phyloP scores from a whole-genome alignment of 495 filamentous ascomycete genomes.

The Friedmanniomyces simplex region DNA sequence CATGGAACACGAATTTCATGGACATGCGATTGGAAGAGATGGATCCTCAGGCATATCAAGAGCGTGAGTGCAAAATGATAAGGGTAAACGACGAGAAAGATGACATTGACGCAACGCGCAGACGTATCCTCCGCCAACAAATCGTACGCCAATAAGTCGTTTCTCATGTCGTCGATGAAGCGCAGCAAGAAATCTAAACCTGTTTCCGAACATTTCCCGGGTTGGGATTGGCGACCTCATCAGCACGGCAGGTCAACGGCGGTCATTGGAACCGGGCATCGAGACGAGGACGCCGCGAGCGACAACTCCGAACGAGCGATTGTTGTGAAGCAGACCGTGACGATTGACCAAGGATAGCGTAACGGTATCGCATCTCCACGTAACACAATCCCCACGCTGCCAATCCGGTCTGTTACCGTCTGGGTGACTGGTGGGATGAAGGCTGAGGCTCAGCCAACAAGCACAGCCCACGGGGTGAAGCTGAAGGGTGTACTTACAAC shows the following conservation, averaged over 20 bases:
- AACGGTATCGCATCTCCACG: too few species aligned
- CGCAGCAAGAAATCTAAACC: not conserved
- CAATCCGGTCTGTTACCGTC: too few species aligned
- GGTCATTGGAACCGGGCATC: not conserved
- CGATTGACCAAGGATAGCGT: not conserved
- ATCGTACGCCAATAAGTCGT: not conserved
- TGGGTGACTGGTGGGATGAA: too few species aligned
- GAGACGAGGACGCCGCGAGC: not conserved
- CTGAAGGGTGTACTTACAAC: too few species aligned
- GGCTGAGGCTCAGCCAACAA: too few species aligned
- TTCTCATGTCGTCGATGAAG: not conserved
- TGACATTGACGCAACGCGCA: not conserved
- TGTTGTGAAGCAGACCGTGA: not conserved
- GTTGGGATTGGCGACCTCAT: too few species aligned
- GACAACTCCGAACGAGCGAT: not conserved
- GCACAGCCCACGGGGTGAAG: too few species aligned
- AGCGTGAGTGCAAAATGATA: not conserved
- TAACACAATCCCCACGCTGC: too few species aligned
- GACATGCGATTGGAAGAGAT: conserved; percentile 1
- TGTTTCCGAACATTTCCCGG: not conserved
- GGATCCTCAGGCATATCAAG: conserved; percentile 1
- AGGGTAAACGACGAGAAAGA: not conserved
- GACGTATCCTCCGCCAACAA: not conserved
- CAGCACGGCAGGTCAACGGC: not conserved
- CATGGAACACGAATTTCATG: conserved; percentile 3